These are phyloP conservation scores for Jamesozyma spencerorum DNA, from an alignment of 805 yeast species.

Conservation along the genomic window DNA sequence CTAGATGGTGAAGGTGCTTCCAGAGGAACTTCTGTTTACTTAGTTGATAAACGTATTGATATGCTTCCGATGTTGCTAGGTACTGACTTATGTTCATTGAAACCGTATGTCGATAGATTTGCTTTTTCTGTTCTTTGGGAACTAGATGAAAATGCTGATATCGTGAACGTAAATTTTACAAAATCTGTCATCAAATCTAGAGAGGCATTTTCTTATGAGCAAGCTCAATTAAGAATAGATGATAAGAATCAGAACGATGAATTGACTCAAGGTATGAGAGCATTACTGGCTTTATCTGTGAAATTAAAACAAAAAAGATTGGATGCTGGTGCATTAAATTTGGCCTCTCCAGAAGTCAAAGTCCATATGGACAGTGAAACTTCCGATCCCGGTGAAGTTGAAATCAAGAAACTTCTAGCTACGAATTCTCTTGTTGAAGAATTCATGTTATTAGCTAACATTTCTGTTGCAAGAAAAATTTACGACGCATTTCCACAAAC, in stretches of 20 bases:
- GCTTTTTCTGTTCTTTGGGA: slow-evolving; percentile 97
- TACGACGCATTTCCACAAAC: slow-evolving; percentile 93
- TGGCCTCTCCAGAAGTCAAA: slow-evolving; percentile 97
- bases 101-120: slow-evolving; percentile 90
- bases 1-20: slow-evolving; percentile 93
- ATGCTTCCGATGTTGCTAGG: slow-evolving; percentile 95
- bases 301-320: slow-evolving; percentile 75
- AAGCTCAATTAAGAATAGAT: slow-evolving; percentile 87
- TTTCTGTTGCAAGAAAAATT: slow-evolving; percentile 88
- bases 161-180: slow-evolving; percentile 66
- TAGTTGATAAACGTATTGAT: slow-evolving; percentile 96
- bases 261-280: slow-evolving; percentile 81
- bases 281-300: slow-evolving; percentile 68
- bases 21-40: slow-evolving; percentile 92
- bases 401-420: slow-evolving; percentile 75
- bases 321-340: slow-evolving; percentile 91
- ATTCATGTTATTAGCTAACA: slow-evolving; percentile 95
- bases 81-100: slow-evolving; percentile 89
- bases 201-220: slow-evolving; percentile 90
- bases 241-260: slow-evolving; percentile 70
- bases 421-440: slow-evolving; percentile 97
- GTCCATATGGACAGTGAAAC: slow-evolving; percentile 96
- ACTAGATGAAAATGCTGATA: slow-evolving; percentile 75
- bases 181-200: slow-evolving; percentile 86
- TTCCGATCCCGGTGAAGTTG: slow-evolving; percentile 92